A percentile compares a stretch with the other conserved stretches of the same genome.
Conservation (phyloP, 1,284 basidiomycete species). For the Cutaneotrichosporon sp. region DNA sequence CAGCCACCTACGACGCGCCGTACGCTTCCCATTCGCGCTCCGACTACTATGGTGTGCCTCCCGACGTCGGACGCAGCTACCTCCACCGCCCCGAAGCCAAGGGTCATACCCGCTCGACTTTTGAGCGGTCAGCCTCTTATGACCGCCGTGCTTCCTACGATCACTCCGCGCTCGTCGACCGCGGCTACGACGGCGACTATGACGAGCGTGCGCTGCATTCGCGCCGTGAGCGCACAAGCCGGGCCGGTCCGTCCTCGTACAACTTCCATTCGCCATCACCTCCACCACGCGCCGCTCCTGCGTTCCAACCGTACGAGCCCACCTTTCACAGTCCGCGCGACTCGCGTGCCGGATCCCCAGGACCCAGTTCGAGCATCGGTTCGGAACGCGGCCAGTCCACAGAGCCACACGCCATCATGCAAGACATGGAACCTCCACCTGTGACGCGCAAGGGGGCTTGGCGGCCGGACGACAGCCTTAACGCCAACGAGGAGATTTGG, state of each 20-base stretch:
- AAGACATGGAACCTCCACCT: slow-evolving; percentile 8
- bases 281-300: slow-evolving; percentile 10
- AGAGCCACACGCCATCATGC: slow-evolving; percentile 12
- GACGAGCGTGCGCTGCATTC: slow-evolving; percentile 8
- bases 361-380: slow-evolving; percentile 11
- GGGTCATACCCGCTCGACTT: slow-evolving; percentile 12
- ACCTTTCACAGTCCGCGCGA: slow-evolving; percentile 8
- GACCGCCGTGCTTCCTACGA: slow-evolving; percentile 18
- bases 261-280: slow-evolving; percentile 16
- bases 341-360: slow-evolving; percentile 6
- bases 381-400: slow-evolving; percentile 15
- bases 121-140: slow-evolving; percentile 15
- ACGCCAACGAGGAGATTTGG: slow-evolving; percentile 46
- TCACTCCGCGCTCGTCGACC: neutral
- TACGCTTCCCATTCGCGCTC: slow-evolving; percentile 9
- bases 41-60: slow-evolving; percentile 22
- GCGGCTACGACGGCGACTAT: slow-evolving; percentile 8
- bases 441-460: slow-evolving; percentile 19
- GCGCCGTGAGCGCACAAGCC: neutral
- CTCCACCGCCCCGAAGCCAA: slow-evolving; percentile 20
- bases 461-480: slow-evolving; percentile 33
- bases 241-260: slow-evolving; percentile 12
- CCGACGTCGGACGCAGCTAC: slow-evolving; percentile 26
- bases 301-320: slow-evolving; percentile 19
- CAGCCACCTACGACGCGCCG: slow-evolving; percentile 7